Conservation (phyloP, 257 asterid species). For the Solanum etuberosum region DNA sequence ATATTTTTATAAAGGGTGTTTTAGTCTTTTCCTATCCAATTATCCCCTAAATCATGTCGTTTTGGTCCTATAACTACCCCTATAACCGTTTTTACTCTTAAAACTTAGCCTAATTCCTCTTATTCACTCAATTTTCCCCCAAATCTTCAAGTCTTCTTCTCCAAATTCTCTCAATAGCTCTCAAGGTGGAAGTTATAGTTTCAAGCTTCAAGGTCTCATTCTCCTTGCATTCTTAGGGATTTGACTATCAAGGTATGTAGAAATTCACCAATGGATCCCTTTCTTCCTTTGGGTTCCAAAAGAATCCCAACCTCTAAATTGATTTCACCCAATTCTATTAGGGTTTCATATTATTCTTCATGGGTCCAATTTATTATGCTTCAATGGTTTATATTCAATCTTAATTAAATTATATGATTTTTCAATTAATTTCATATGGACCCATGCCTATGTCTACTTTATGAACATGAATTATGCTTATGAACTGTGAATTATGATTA, state of each 20-base stretch:
- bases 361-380: neutral
- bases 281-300: neutral
- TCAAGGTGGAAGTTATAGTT: neutral
- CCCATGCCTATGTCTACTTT: neutral
- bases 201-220: neutral
- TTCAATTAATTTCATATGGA: neutral
- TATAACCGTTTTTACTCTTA: neutral
- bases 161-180: neutral
- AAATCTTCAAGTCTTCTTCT: neutral
- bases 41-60: neutral
- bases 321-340: neutral
- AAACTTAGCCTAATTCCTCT: neutral
- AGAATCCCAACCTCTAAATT: neutral
- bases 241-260: neutral
- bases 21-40: neutral
- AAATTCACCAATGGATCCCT: neutral
- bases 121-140: neutral
- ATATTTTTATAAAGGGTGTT: no score
- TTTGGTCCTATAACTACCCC: neutral
- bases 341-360: neutral
- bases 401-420: no score
- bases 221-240: neutral
- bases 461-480: no score
- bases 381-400: no score
- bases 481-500: no score